Base-by-base conservation (phyloP, 306 rosid genomes). In the Ceratonia siliqua region DNA sequence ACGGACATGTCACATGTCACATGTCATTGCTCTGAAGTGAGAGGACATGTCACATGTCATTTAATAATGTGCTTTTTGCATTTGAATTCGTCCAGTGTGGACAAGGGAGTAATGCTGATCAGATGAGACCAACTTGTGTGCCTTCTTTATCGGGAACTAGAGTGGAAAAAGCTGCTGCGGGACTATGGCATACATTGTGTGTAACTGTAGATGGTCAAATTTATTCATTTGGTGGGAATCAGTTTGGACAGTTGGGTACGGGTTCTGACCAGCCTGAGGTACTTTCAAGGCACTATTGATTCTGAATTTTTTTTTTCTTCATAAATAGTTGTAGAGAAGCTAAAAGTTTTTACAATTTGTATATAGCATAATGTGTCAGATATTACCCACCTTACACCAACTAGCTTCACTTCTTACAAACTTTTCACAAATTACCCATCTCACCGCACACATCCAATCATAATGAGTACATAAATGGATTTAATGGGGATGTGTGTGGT, bases 151-250 rank as follows among this genome's bases (percentile, higher is more conserved):
- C 69, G n/a, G 82, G 81, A 79, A 80, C 82, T 17, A 67, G 65
- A 75, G 89, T 93, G 50, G 79, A 82, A 73, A 85, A 55, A 41
- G 69, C 88, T 20, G 87, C 98, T 62, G 93, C 96, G 15, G 98
- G 98, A 75, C 87, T 93, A 45, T 93, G 98, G 97, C 98, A 93
- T 77, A 89, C 98, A 56, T 21, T 93, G 11, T 91, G 98, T 74
- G 65, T 86, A 28, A 78, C 96, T 28, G 87, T 8, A 65, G 89
- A 89, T 25, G 97, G 97, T 38, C 76, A 63, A 62, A 79, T 91
- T 57, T 86, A 85, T 70, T 88, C 85, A 28, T 93, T 93, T 77
- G 97, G 98, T 17, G 98, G 98, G 28, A 93, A 93, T 79, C 98
- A 93, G 79, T 93, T 91, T 83, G 97, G 98, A 58, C 97, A 93